Conservation (phyloP, 352 stramenopile species). For the Pythium folliculosum region DNA sequence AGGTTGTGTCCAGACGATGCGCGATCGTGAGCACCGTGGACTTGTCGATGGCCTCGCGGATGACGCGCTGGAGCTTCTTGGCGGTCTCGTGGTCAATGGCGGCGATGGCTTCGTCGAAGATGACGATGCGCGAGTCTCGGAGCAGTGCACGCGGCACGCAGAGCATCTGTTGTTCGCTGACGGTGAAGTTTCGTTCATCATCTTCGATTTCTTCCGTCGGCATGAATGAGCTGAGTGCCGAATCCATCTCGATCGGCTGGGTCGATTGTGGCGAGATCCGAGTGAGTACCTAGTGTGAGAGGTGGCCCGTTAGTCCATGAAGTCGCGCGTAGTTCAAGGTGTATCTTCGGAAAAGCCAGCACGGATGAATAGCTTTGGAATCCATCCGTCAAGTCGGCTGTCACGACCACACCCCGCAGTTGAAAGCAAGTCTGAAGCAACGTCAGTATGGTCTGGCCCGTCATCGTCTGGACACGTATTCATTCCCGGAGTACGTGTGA, state of each 20-base stretch:
- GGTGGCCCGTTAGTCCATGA: too few relatives aligned
- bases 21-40: constrained; percentile 94
- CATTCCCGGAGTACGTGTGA: too few relatives aligned
- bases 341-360: too few relatives aligned
- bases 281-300: too few relatives aligned
- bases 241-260: constrained; percentile 39
- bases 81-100: constrained; percentile 80
- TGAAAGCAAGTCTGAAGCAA: too few relatives aligned
- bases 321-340: too few relatives aligned
- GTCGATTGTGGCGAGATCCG: constrained; percentile 25
- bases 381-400: too few relatives aligned
- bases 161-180: constrained; percentile 37
- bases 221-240: constrained; percentile 29
- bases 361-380: too few relatives aligned
- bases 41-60: constrained; percentile 77
- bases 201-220: constrained; percentile 92
- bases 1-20: constrained; percentile 4
- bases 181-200: constrained; percentile 92
- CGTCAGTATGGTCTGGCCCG: too few relatives aligned
- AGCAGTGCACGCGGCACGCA: constrained; percentile 88
- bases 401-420: too few relatives aligned
- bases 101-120: constrained; percentile 76
- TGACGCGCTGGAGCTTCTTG: constrained; percentile 54
- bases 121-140: constrained; percentile 57
- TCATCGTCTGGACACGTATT: too few relatives aligned